These are phyloP conservation scores for Paratinospora sagittata DNA, from an alignment of 164 flowering plant genomes.

Conservation along the genomic window DNA sequence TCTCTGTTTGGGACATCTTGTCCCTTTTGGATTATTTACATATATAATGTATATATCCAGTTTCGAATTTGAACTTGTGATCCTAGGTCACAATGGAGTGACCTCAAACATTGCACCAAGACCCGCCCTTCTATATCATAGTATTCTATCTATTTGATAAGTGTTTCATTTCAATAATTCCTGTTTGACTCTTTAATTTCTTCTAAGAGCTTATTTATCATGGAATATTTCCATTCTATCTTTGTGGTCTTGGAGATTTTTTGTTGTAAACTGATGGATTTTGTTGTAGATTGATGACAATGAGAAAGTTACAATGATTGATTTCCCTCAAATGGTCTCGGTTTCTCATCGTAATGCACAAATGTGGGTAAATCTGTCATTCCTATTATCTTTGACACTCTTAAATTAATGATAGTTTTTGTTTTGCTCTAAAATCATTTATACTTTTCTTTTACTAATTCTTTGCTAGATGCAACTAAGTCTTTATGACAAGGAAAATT, in stretches of 20 bases:
- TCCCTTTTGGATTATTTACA: too few relatives aligned
- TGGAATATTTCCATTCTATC: background rate
- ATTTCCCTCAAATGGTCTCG: conserved; percentile 99
- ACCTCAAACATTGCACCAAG: too few relatives aligned
- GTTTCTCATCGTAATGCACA: conserved; percentile 87
- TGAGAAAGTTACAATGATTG: conserved; percentile 89
- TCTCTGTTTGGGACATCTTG: too few relatives aligned
- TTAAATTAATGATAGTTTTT: background rate
- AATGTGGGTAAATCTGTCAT: conserved; percentile 44
- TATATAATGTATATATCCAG: too few relatives aligned
- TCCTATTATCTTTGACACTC: background rate
- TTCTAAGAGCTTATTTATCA: background rate
- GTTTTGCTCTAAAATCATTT: background rate
- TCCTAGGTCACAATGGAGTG: too few relatives aligned
- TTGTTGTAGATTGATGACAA: conserved; percentile 76
- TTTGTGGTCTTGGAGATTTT: background rate
- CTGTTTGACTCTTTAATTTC: too few relatives aligned
- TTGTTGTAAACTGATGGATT: background rate
- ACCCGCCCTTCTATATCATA: too few relatives aligned
- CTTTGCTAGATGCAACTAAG: background rate
- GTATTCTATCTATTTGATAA: too few relatives aligned
- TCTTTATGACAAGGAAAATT: background rate
- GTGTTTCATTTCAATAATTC: background rate
- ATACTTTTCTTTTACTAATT: background rate
- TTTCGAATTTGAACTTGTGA: too few relatives aligned